A percentile compares a stretch with the other conserved stretches of the same genome.
phyloP scores from a whole-genome alignment of 768 basidiomycete genomes.

The Saitozyma sp. region DNA sequence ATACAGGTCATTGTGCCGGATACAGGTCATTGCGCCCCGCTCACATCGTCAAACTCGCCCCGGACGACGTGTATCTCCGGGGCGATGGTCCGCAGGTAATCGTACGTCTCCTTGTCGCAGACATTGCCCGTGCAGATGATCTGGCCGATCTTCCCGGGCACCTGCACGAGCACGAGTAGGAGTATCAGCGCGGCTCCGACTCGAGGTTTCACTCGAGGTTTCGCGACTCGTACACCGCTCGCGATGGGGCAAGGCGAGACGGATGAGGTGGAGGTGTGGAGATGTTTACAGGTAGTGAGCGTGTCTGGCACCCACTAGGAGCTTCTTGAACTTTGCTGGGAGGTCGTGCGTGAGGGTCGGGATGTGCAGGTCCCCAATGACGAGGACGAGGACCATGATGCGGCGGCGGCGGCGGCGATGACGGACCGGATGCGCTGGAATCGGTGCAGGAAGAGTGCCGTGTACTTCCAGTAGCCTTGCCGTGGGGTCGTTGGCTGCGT shows the following conservation, averaged over 20 bases:
- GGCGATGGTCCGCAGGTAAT: constrained; percentile 90
- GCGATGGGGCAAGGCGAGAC: too few species aligned
- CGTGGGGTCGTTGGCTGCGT: not conserved
- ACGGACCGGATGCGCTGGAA: not conserved
- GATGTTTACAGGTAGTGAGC: not conserved
- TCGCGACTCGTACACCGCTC: too few species aligned
- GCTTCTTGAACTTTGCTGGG: constrained; percentile 93
- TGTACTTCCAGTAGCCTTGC: not conserved
- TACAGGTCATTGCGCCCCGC: constrained; percentile 21
- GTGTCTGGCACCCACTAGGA: constrained; percentile 60
- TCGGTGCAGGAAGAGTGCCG: not conserved
- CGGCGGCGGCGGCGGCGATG: not conserved
- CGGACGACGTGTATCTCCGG: constrained; percentile 87
- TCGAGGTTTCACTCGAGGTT: too few species aligned
- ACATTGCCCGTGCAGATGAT: constrained; percentile 97
- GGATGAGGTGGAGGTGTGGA: too few species aligned
- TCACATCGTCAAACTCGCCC: constrained; percentile 94
- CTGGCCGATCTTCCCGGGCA: constrained; percentile 95
- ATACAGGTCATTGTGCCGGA: too few species aligned
- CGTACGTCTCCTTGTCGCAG: constrained; percentile 95
- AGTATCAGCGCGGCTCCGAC: constrained; percentile 3
- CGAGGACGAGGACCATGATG: constrained; percentile 84
- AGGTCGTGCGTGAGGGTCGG: constrained; percentile 83
- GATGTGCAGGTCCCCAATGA: constrained; percentile 96
- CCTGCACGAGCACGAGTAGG: constrained; percentile 42